These are phyloP conservation scores for Dysphania ambrosioides DNA, from an alignment of 148 eudicot species.

Conservation along the genomic window DNA sequence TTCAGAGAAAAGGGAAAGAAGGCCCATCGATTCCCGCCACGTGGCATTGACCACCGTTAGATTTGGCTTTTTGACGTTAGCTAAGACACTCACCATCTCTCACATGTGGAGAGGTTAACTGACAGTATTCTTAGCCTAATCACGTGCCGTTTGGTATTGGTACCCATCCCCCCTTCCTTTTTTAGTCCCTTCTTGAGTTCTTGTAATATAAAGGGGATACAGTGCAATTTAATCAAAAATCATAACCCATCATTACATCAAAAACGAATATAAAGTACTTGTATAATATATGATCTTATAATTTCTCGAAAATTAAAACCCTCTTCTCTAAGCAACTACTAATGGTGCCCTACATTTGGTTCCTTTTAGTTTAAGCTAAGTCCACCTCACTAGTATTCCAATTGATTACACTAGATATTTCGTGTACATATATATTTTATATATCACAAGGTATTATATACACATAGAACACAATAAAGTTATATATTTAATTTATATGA, in stretches of 20 bases:
- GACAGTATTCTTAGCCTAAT: slow-evolving; percentile 35
- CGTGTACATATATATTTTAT: too few species aligned
- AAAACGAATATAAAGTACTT: not conserved
- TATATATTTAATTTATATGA: too few species aligned
- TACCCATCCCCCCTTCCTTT: slow-evolving; percentile 2
- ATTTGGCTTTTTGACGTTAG: slow-evolving; percentile 26
- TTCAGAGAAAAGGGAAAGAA: not conserved
- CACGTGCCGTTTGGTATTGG: slow-evolving; percentile 43
- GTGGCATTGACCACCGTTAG: slow-evolving; percentile 55
- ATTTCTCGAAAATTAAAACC: not conserved
- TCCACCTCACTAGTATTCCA: not conserved
- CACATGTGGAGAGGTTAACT: slow-evolving; percentile 42
- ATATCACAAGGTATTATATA: too few species aligned
- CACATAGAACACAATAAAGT: too few species aligned
- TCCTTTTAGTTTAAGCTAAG: slow-evolving; percentile 11
- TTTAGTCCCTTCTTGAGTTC: not conserved
- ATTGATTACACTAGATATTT: not conserved
- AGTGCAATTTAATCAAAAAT: not conserved
- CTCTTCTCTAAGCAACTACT: slow-evolving; percentile 16
- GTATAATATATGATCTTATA: slow-evolving; percentile 1
- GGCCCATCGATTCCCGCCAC: slow-evolving; percentile 27
- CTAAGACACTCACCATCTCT: slow-evolving; percentile 19
- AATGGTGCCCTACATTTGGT: not conserved
- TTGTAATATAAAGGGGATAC: not conserved
- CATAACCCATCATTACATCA: slow-evolving; percentile 1